A percentile compares a stretch with the other conserved stretches of the same genome.
phyloP scores from a whole-genome alignment of 2,329 filamentous ascomycete genomes.

The Claviceps paspali region DNA sequence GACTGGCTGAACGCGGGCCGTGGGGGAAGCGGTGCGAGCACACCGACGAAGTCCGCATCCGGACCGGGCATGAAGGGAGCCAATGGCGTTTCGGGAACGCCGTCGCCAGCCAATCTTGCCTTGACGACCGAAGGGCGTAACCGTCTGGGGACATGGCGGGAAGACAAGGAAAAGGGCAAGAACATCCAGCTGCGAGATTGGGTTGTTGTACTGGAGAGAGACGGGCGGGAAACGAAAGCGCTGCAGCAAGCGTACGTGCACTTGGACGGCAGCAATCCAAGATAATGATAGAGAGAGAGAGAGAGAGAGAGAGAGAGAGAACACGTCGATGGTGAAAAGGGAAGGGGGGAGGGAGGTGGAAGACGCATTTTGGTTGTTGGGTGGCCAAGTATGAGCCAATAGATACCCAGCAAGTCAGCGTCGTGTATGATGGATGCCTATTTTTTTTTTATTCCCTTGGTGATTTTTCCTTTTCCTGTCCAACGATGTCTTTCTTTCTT shows the following conservation, averaged over 20 bases:
- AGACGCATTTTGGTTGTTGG: not conserved
- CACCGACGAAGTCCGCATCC: constrained; percentile 24
- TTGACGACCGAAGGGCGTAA: constrained; percentile 44
- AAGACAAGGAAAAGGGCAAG: constrained; percentile 60
- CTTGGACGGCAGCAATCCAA: constrained; percentile 34
- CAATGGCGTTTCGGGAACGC: constrained; percentile 17
- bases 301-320: not conserved
- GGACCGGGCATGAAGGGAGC: constrained; percentile 18
- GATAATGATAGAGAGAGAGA: constrained; percentile 13
- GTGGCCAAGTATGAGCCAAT: constrained; percentile 5
- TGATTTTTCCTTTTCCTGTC: no score
- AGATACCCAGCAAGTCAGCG: constrained; percentile 5
- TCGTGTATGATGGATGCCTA: not conserved
- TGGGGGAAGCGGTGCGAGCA: constrained; percentile 38
- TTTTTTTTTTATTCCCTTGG: not conserved
- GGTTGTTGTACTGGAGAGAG: constrained; percentile 62
- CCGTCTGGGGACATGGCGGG: constrained; percentile 59
- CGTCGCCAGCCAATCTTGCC: constrained; percentile 18
- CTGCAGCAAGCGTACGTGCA: constrained; percentile 42
- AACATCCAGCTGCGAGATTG: constrained; percentile 78
- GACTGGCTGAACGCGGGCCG: constrained; percentile 52
- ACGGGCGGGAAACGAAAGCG: constrained; percentile 51
- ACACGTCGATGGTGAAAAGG: constrained; percentile 7
- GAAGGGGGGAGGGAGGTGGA: not conserved
- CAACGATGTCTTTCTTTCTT: no score